A percentile compares a stretch with the other conserved stretches of the same genome.
Conservation (phyloP, 176 grass and related monocot species). For the Bothriochloa decipiens region DNA sequence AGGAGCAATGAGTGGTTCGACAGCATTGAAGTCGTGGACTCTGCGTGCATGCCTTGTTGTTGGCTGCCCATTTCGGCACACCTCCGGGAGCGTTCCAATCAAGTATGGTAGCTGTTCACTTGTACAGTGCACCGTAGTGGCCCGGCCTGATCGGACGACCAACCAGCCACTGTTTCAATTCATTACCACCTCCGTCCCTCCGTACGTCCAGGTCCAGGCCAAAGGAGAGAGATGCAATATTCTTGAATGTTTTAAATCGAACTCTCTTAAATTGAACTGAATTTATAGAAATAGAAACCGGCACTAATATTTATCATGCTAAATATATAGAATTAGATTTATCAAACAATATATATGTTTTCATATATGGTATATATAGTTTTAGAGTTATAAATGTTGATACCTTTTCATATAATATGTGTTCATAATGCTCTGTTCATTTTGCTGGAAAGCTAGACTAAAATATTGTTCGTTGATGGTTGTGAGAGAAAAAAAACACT, state of each 20-base stretch:
- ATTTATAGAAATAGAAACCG: background rate
- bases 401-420: no score
- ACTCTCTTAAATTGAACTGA: background rate
- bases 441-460: no score
- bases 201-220: background rate
- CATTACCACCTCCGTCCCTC: constrained; percentile 15
- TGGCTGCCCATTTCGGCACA: constrained; percentile 47
- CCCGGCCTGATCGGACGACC: constrained; percentile 24
- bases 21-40: constrained; percentile 50
- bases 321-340: background rate
- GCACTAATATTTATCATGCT: background rate
- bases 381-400: no score
- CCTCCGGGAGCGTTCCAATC: constrained; percentile 43
- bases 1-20: constrained; percentile 3
- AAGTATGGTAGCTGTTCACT: constrained; percentile 42
- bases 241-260: background rate
- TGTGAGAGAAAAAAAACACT: no score
- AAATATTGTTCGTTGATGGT: no score
- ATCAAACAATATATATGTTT: background rate
- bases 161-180: constrained; percentile 54
- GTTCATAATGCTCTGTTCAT: no score
- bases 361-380: background rate
- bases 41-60: constrained; percentile 31
- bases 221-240: background rate
- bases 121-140: constrained; percentile 36